Evolutionary conservation across 1,139 yeast species (phyloP).

Genomic region (Candida sp.): DNA sequence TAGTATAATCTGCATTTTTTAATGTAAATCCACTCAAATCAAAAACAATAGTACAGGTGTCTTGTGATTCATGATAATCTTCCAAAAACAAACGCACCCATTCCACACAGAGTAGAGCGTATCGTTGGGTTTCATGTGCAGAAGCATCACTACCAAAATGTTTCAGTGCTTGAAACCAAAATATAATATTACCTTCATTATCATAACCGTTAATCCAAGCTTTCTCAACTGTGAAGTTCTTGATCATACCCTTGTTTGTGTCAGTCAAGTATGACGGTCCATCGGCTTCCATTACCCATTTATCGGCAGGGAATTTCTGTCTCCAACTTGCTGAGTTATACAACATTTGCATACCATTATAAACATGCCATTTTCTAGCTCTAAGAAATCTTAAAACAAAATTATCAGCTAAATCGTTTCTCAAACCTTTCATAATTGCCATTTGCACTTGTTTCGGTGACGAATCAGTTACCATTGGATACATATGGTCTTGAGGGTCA

Average conservation of each 20-base stretch:
- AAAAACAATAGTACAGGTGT: slow-evolving; percentile 71
- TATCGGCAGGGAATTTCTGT: slow-evolving; percentile 43
- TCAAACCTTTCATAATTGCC: slow-evolving; percentile 15
- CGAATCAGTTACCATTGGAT: background rate
- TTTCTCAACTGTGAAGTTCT: slow-evolving; percentile 54
- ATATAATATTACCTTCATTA: slow-evolving; percentile 62
- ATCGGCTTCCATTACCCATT: slow-evolving; percentile 62
- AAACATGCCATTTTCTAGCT: slow-evolving; percentile 40
- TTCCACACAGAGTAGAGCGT: slow-evolving; percentile 68
- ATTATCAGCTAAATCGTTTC: slow-evolving; percentile 37
- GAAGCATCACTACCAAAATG: slow-evolving; percentile 74
- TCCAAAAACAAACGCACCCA: slow-evolving; percentile 56
- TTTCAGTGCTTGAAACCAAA: slow-evolving; percentile 65
- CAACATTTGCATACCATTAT: slow-evolving; percentile 32
- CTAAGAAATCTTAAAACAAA: slow-evolving; percentile 33
- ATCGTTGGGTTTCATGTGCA: slow-evolving; percentile 62
- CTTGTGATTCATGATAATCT: slow-evolving; percentile 51
- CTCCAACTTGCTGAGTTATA: slow-evolving; percentile 39
- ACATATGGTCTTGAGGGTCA: background rate
- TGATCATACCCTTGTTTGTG: slow-evolving; percentile 40
- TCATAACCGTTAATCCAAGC: slow-evolving; percentile 67
- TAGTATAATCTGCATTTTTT: slow-evolving; percentile 79
- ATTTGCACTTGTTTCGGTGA: slow-evolving; percentile 21
- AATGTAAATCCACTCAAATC: slow-evolving; percentile 74
- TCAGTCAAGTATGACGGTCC: slow-evolving; percentile 18